These are phyloP conservation scores for Aspergillus cavernicola DNA, from an alignment of 495 filamentous ascomycete species.

Conservation along the genomic window DNA sequence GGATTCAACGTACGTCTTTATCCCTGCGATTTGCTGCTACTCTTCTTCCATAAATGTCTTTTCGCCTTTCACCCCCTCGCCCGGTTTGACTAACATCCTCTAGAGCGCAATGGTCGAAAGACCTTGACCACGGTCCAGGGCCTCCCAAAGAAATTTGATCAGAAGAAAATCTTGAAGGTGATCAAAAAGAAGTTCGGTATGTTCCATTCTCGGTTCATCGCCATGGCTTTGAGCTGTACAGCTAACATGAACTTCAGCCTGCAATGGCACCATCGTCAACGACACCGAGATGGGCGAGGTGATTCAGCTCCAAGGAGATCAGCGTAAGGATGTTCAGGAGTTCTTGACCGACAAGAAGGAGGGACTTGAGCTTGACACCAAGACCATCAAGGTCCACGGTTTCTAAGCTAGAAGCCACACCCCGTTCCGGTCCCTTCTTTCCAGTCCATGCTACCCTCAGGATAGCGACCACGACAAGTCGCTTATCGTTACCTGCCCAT, in stretches of 20 bases:
- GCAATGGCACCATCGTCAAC: slow-evolving; percentile 99
- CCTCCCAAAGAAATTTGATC: slow-evolving; percentile 95
- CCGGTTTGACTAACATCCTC: slow-evolving; percentile 23
- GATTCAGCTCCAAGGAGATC: slow-evolving; percentile 98
- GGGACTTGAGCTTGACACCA: slow-evolving; percentile 84
- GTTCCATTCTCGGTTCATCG: slow-evolving; percentile 27
- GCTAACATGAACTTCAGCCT: slow-evolving; percentile 56
- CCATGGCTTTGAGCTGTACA: background rate
- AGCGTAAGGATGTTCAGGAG: slow-evolving; percentile 97
- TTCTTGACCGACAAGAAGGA: slow-evolving; percentile 95
- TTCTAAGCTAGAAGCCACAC: slow-evolving; percentile 48
- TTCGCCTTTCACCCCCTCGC: slow-evolving; percentile 12
- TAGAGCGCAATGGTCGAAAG: slow-evolving; percentile 99
- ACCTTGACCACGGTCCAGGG: slow-evolving; percentile 99
- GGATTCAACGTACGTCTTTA: slow-evolving; percentile 87
- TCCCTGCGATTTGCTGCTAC: background rate
- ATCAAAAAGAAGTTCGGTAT: slow-evolving; percentile 99
- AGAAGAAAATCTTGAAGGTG: slow-evolving; percentile 99
- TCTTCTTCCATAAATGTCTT: background rate
- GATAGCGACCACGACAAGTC: slow-evolving; percentile 32
- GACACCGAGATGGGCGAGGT: slow-evolving; percentile 98
- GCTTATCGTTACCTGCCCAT: slow-evolving; percentile 19
- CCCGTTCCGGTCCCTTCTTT: slow-evolving; percentile 44
- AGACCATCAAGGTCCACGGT: slow-evolving; percentile 88
- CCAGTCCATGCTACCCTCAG: slow-evolving; percentile 39